A percentile compares a stretch with the other conserved stretches of the same genome.
These are phyloP conservation scores for Endocalyx cinctus DNA, from an alignment of 2,329 filamentous ascomycete genomes.

Conservation along the genomic window DNA sequence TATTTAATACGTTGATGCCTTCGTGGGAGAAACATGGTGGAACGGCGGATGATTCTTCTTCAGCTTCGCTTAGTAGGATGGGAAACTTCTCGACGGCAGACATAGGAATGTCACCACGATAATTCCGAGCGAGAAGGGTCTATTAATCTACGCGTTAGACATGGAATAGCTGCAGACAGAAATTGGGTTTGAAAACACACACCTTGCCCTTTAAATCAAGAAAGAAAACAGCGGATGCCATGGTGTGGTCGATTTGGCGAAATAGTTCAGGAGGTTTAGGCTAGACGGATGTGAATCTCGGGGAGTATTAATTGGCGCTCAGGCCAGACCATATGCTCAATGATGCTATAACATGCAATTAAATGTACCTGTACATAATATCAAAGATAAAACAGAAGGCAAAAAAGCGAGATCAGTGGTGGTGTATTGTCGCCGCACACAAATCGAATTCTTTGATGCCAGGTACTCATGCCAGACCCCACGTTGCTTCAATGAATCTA, in stretches of 20 bases:
- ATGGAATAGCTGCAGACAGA: no score
- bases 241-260: constrained; percentile 42
- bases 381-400: constrained; percentile 4
- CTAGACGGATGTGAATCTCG: constrained; percentile 12
- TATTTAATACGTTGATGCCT: constrained; percentile 78
- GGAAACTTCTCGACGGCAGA: constrained; percentile 98
- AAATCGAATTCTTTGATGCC: constrained; percentile 6
- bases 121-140: constrained; percentile 98
- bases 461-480: no score
- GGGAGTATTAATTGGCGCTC: constrained; percentile 25
- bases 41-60: constrained; percentile 97
- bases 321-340: constrained; percentile 17
- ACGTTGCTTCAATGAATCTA: no score
- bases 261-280: constrained; percentile 14
- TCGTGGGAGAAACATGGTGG: constrained; percentile 98
- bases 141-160: no score
- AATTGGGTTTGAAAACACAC: constrained; percentile 26
- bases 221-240: constrained; percentile 98
- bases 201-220: constrained; percentile 99
- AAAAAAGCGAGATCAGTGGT: no score
- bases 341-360: constrained; percentile 14
- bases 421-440: constrained; percentile 10
- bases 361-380: constrained; percentile 6
- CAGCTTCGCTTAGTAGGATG: constrained; percentile 89
- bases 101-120: constrained; percentile 98